Evolutionary conservation across 1,284 basidiomycete genomes (phyloP).

Genomic region (Somion occarium): DNA sequence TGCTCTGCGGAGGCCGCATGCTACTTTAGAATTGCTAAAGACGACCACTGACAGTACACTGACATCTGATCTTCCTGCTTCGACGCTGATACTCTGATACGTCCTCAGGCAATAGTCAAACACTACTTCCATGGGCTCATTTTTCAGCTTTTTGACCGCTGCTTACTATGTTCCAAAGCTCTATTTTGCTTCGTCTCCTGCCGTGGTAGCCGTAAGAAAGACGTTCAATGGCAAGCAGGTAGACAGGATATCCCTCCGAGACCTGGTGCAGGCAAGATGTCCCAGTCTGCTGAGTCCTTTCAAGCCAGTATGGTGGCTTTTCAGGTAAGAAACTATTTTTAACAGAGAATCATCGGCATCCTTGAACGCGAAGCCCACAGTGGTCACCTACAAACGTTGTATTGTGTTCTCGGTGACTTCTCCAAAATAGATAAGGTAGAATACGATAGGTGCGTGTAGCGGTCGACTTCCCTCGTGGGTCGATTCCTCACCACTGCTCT

Average conservation of each 20-base stretch:
- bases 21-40: no score
- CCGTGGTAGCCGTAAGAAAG: conserved; percentile 34
- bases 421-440: conserved; percentile 65
- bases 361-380: no score
- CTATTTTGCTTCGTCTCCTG: conserved; percentile 32
- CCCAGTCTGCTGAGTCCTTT: conserved; percentile 52
- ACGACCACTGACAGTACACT: no score
- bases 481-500: no score
- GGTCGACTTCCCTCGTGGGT: no score
- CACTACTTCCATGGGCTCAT: conserved; percentile 29
- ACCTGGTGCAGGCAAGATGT: conserved; percentile 53
- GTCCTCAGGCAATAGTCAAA: no score
- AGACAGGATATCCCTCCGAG: conserved; percentile 38
- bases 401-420: conserved; percentile 69
- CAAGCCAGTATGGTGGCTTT: conserved; percentile 66
- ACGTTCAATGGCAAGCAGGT: conserved; percentile 31
- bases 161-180: conserved; percentile 26
- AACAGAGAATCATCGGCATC: background rate
- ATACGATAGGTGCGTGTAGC: conserved; percentile 56
- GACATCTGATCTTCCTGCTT: no score
- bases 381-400: conserved; percentile 72
- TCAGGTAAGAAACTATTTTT: conserved; percentile 40
- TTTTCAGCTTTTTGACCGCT: conserved; percentile 23
- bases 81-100: no score
- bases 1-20: no score